Base-by-base conservation (phyloP, 352 stramenopile genomes). In the Phytophthora sp. region DNA sequence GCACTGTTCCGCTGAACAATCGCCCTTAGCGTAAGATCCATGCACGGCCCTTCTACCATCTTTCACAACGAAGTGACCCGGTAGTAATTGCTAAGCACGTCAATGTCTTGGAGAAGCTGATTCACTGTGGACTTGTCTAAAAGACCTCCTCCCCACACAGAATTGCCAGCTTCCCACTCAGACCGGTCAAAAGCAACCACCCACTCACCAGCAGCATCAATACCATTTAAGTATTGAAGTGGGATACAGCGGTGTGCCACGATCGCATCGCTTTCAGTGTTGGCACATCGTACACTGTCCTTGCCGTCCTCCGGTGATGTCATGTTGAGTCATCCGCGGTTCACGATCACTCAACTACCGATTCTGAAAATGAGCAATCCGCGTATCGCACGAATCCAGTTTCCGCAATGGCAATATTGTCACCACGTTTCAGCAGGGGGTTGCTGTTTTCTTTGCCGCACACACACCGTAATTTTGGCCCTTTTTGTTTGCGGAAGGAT, bases 241-340 rank as follows among this genome's bases (percentile, higher is more conserved):
- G 24, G 1, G 31, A 23, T 3, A 49, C 52, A 7, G 44, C 33
- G 6, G 55, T 49, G 24, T 56, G 33, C 39, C 54, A 46, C 1
- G 39, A 52, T n/a, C 53, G 39, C 53, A 61, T 61, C 15, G 53
- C 26, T 61, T 54, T 63, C 29, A 55, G 33, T 6, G 31, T 50
- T 16, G 13, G 1, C 12, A 63, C 33, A 27, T 27, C 21, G 13
- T 63, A 46, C 7, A 54, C 42, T 2, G 16, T 30, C n/a, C 44
- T 30, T 21, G 31, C 31, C 7, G 55, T 55, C 21, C 39, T 36
- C 6, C 36, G 0, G 36, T 60, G n/a, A 60, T 23, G 7, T 4
- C 55, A 15, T 33, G 4, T 3, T 47, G 21, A 13, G 33, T 8
- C 6, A 55, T 63, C 18, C 33, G 13, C 4, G 8, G 6, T 47